A percentile compares a stretch with the other conserved stretches of the same genome.
Evolutionary conservation across 2,329 filamentous ascomycete species (phyloP).

Genomic region (Purpureocillium takamizusanense): DNA sequence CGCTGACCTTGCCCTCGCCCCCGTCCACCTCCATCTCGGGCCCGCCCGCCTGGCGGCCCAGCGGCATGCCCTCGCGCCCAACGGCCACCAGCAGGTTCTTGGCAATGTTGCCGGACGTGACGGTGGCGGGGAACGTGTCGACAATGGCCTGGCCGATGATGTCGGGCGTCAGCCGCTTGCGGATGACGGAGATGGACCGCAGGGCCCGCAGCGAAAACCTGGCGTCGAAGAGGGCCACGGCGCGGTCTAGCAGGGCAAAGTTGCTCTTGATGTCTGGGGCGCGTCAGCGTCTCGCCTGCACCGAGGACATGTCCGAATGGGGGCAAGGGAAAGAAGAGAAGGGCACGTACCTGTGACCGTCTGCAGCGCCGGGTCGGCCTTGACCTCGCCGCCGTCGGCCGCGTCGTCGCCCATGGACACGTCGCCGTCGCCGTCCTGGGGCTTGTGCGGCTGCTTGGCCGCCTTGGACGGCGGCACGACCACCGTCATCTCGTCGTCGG

Average conservation of each 20-base stretch:
- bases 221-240: conserved; percentile 86
- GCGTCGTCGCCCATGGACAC: conserved; percentile 60
- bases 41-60: conserved; percentile 46
- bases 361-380: conserved; percentile 53
- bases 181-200: conserved; percentile 89
- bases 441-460: conserved; percentile 45
- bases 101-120: conserved; percentile 53
- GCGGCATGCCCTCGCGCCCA: conserved; percentile 55
- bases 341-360: conserved; percentile 44
- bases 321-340: background rate
- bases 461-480: conserved; percentile 67
- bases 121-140: conserved; percentile 62
- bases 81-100: conserved; percentile 63
- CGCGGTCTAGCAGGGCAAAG: conserved; percentile 83
- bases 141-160: conserved; percentile 73
- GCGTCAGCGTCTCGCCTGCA: conserved; percentile 7
- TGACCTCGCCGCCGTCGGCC: conserved; percentile 42
- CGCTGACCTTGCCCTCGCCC: conserved; percentile 48
- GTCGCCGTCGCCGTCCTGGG: conserved; percentile 57
- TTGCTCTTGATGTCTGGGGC: conserved; percentile 84
- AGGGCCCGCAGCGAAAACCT: conserved; percentile 91
- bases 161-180: conserved; percentile 79
- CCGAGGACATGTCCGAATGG: no score
- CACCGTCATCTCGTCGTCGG: conserved; percentile 72
- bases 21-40: conserved; percentile 69